These are phyloP conservation scores for Aspergillus carbonarius DNA, from an alignment of 2,329 filamentous ascomycete genomes.

Conservation along the genomic window DNA sequence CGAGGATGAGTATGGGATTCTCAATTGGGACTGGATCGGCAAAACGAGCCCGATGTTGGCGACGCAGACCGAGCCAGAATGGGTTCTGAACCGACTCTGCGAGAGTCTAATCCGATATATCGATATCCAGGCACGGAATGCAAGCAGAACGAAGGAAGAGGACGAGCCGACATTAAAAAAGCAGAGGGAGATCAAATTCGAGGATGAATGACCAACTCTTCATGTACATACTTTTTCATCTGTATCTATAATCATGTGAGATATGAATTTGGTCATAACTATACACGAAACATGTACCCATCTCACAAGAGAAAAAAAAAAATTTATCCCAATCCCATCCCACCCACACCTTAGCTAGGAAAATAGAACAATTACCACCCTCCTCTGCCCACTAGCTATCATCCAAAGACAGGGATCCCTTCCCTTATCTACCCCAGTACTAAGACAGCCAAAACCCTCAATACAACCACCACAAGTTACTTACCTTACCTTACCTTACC, in stretches of 20 bases:
- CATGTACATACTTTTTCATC: not conserved
- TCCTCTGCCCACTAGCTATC: no score
- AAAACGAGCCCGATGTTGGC: conserved; percentile 67
- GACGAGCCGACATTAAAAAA: conserved; percentile 23
- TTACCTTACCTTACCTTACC: no score
- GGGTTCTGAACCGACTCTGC: conserved; percentile 64
- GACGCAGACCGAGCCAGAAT: conserved; percentile 63
- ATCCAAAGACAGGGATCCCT: no score
- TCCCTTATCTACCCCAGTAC: no score
- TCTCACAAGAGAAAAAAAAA: no score
- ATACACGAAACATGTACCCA: not conserved
- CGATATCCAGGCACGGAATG: conserved; percentile 22
- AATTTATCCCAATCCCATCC: no score
- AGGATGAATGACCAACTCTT: conserved; percentile 7
- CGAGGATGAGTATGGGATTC: conserved; percentile 58
- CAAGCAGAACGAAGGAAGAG: not conserved
- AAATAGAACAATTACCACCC: not conserved
- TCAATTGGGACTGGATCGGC: conserved; percentile 73
- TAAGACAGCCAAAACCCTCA: no score
- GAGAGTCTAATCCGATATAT: conserved; percentile 59
- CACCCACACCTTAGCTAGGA: not conserved
- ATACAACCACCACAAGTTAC: no score
- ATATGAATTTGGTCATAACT: no score
- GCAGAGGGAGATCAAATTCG: conserved; percentile 26
- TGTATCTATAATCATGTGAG: no score